A percentile compares a stretch with the other conserved stretches of the same genome.
phyloP scores from a whole-genome alignment of 306 rosid genomes.

The Betula pendula region DNA sequence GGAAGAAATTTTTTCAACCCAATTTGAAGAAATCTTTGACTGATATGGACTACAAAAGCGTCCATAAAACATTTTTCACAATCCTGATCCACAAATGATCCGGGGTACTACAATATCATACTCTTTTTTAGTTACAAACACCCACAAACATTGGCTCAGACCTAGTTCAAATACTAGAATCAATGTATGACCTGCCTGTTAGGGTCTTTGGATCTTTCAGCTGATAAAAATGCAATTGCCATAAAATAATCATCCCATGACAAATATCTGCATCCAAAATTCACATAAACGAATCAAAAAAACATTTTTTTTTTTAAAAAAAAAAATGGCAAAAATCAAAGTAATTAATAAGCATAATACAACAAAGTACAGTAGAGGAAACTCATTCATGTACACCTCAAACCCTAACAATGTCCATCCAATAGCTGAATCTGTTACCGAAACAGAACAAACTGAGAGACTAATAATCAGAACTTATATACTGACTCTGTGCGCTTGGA shows the following conservation, averaged over 20 bases:
- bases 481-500: slow-evolving; percentile 73
- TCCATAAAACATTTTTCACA: not conserved
- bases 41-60: not conserved
- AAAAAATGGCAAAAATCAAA: not conserved
- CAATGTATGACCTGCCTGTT: slow-evolving; percentile 78
- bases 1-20: no score
- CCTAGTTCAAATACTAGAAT: not conserved
- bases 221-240: slow-evolving; percentile 95
- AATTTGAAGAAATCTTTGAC: not conserved
- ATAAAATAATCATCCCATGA: slow-evolving; percentile 98
- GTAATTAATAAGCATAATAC: not conserved
- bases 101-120: not conserved
- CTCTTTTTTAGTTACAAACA: no score
- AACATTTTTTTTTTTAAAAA: not conserved
- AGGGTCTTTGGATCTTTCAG: slow-evolving; percentile 95
- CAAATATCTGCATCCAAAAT: slow-evolving; percentile 50
- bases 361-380: not conserved
- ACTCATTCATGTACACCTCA: not conserved
- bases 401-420: not conserved
- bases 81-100: no score
- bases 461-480: not conserved
- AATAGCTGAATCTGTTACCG: not conserved
- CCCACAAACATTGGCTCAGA: not conserved
- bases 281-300: not conserved
- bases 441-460: not conserved